Evolutionary conservation across 83 land plant genomes (phyloP).

Genomic region (Thuja plicata): DNA sequence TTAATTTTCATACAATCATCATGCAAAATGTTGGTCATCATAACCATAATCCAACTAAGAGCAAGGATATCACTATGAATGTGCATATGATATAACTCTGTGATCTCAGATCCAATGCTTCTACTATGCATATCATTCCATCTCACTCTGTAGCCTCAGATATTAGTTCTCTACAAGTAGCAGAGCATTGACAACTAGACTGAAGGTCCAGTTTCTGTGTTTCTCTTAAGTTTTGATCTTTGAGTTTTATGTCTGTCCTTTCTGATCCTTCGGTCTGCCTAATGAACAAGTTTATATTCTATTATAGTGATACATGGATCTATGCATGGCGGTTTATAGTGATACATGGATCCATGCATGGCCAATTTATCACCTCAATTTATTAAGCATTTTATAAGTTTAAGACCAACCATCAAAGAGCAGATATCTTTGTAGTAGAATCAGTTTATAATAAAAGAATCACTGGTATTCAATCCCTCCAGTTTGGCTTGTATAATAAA

Average conservation of each 20-base stretch:
- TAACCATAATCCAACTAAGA: neutral
- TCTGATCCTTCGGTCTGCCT: neutral
- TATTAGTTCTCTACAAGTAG: neutral
- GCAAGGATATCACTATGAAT: neutral
- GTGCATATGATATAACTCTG: too few relatives aligned
- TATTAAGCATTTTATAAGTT: neutral
- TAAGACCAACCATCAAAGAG: neutral
- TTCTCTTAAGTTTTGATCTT: neutral
- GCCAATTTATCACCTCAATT: neutral
- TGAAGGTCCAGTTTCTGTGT: neutral
- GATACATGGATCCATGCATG: neutral
- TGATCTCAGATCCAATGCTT: neutral
- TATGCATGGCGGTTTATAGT: neutral
- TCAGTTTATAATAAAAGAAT: neutral
- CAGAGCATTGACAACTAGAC: neutral
- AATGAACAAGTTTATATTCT: neutral
- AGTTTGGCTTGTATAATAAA: neutral
- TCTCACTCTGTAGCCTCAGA: neutral
- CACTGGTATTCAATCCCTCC: neutral
- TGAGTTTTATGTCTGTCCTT: neutral
- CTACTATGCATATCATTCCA: neutral
- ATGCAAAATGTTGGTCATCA: neutral
- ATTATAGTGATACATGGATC: neutral
- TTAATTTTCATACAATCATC: neutral
- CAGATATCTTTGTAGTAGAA: neutral